Evolutionary conservation across 805 yeast species (phyloP), one percentile per base, ranked within the genome.

Genomic region (Blastobotrys attinorum): DNA sequence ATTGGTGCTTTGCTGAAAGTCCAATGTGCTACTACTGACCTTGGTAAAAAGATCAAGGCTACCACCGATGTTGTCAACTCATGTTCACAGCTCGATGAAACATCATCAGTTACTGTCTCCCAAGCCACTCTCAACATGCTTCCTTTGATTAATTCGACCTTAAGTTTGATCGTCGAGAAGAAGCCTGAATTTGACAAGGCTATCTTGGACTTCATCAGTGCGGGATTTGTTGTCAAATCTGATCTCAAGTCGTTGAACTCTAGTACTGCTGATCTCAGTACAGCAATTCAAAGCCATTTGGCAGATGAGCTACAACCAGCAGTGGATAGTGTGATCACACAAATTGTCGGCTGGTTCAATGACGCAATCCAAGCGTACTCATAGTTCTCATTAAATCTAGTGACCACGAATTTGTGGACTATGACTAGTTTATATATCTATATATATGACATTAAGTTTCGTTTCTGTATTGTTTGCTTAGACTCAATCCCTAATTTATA

Each of bases 301-400:
- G 43, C 38, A 22, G 43, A 39, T 20, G 16, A 23, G 7, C 22
- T 29, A n/a, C 15, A 16, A 4, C 10, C 22, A 10, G 31, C 46
- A 3, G 46, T 46, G 21, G 33, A 31, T 16, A 6, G 11, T 2
- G 42, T 42, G 8, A 22, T 39, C 8, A 3, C 27, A 22, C 22
- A 38, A 35, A 46, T 46, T 32, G 33, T 42, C 21, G 46, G 43
- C 25, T 46, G 48, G 48, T 46, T 46, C 38, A 20, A 23, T 11
- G 17, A 31, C 21, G 46, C 42, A 13, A 38, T 38, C 31, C 5
- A 22, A 16, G 31, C 17, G 7, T 38, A 21, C 20, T 17, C 31
- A 15, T 32, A 32, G 17, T 29, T 29, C n/a, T n/a, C n/a, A n/a
- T n/a, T n/a, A n/a, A n/a, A n/a, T n/a, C n/a, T n/a, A n/a, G n/a